Percentiles rank a stretch among this genome's conserved stretches.
Conservation (phyloP, 2,329 filamentous ascomycete species). For the Penicillium glabrum region DNA sequence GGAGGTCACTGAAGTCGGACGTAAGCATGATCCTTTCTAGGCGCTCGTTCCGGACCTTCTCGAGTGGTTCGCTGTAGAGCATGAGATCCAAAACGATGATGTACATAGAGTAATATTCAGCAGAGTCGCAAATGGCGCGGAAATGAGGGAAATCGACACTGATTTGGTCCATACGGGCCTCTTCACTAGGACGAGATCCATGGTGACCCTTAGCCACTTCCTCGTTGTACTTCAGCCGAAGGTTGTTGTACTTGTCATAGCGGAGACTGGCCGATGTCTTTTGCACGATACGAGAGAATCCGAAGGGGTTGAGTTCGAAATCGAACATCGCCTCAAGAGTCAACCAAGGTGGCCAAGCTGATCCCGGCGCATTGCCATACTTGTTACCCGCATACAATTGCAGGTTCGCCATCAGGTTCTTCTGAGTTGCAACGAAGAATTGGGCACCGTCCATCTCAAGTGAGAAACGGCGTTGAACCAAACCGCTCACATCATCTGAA, state of each 20-base stretch:
- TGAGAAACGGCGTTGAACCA: constrained; percentile 91
- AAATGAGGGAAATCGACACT: constrained; percentile 96
- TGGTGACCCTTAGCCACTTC: constrained; percentile 71
- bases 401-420: constrained; percentile 82
- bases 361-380: constrained; percentile 81
- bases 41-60: constrained; percentile 94
- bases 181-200: constrained; percentile 48
- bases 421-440: constrained; percentile 95
- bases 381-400: constrained; percentile 93
- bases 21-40: constrained; percentile 98
- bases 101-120: constrained; percentile 97
- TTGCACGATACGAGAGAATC: constrained; percentile 96
- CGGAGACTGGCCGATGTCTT: constrained; percentile 92
- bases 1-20: constrained; percentile 95
- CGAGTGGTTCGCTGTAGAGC: constrained; percentile 91
- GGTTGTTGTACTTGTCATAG: constrained; percentile 97
- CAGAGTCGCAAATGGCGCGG: constrained; percentile 92
- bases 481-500: constrained; percentile 86
- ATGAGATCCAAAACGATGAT: constrained; percentile 95
- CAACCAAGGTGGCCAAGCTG: constrained; percentile 96
- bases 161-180: constrained; percentile 89
- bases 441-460: constrained; percentile 97
- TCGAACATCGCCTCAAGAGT: constrained; percentile 99
- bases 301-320: constrained; percentile 88
- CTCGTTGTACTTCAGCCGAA: constrained; percentile 95